phyloP scores from a whole-genome alignment of 345 rosid genomes.

The Acer negundo region DNA sequence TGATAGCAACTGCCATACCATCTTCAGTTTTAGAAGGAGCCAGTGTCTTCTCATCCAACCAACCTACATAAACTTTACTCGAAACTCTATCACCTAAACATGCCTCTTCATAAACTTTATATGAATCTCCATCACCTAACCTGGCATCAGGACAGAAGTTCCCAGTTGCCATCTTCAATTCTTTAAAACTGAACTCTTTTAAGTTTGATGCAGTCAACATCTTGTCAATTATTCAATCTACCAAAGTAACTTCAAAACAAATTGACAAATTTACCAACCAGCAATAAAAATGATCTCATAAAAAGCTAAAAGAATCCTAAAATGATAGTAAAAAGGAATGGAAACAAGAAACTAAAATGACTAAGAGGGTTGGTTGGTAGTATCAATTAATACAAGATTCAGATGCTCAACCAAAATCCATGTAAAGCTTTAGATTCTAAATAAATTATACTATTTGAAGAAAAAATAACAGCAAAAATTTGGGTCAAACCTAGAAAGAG shows the following conservation, averaged over 20 bases:
- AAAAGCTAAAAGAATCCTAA: too few relatives aligned
- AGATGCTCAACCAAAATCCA: too few relatives aligned
- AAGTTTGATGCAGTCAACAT: constrained; percentile 43
- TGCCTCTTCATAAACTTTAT: constrained; percentile 76
- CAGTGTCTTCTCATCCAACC: constrained; percentile 65
- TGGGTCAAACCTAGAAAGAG: too few relatives aligned
- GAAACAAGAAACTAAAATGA: neutral
- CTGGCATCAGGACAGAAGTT: constrained; percentile 61
- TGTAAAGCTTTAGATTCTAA: too few relatives aligned
- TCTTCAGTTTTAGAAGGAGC: constrained; percentile 59
- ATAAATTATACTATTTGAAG: too few relatives aligned
- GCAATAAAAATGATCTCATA: too few relatives aligned
- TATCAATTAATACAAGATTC: neutral
- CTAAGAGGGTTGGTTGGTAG: neutral
- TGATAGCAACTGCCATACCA: constrained; percentile 74
- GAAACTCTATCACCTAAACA: constrained; percentile 87
- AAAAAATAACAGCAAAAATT: too few relatives aligned
- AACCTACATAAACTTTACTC: constrained; percentile 78
- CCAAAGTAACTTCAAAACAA: too few relatives aligned
- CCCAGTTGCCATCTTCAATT: constrained; percentile 59
- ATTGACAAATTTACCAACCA: too few relatives aligned
- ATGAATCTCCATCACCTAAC: constrained; percentile 85
- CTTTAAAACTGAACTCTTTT: constrained; percentile 20
- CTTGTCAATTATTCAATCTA: constrained; percentile 23
- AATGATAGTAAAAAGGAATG: too few relatives aligned